Evolutionary conservation across 495 filamentous ascomycete species (phyloP).

Genomic region (Cercophora sp.): DNA sequence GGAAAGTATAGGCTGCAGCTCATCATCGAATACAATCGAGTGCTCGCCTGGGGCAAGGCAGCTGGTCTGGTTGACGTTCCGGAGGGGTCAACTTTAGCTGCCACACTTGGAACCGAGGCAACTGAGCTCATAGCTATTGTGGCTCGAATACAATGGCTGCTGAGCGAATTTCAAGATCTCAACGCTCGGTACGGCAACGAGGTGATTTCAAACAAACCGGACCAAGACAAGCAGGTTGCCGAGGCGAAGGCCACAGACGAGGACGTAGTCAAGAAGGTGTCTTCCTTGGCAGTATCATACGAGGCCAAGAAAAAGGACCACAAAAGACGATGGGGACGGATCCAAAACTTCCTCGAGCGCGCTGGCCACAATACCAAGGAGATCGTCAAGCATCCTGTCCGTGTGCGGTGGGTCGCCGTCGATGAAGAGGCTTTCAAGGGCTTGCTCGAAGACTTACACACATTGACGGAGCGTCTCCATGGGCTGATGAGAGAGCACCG

Average conservation of each 20-base stretch:
- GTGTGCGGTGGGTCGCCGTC: conserved; percentile 27
- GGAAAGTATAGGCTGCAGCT: conserved; percentile 32
- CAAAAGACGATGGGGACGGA: conserved; percentile 22
- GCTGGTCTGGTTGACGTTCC: conserved; percentile 28
- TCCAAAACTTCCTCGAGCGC: conserved; percentile 24
- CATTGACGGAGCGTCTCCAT: conserved; percentile 30
- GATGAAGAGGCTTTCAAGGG: conserved; percentile 29
- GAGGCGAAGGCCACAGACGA: conserved; percentile 14
- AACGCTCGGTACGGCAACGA: conserved; percentile 32
- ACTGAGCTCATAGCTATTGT: conserved; percentile 29
- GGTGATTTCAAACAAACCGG: conserved; percentile 9
- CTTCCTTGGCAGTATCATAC: conserved; percentile 28
- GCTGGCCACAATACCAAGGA: conserved; percentile 26
- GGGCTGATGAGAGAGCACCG: conserved; percentile 28
- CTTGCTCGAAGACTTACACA: conserved; percentile 25
- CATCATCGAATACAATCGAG: conserved; percentile 34
- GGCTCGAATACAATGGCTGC: conserved; percentile 29
- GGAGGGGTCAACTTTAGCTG: conserved; percentile 21
- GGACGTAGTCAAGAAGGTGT: conserved; percentile 24
- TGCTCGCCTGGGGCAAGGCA: conserved; percentile 32
- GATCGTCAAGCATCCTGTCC: conserved; percentile 26
- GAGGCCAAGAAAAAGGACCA: conserved; percentile 24
- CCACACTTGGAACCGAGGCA: conserved; percentile 22
- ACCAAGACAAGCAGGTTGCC: background rate
- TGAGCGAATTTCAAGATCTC: conserved; percentile 29